Evolutionary conservation across 2,329 filamentous ascomycete species (phyloP).

Genomic region (Ophidiomyces ophidiicola): DNA sequence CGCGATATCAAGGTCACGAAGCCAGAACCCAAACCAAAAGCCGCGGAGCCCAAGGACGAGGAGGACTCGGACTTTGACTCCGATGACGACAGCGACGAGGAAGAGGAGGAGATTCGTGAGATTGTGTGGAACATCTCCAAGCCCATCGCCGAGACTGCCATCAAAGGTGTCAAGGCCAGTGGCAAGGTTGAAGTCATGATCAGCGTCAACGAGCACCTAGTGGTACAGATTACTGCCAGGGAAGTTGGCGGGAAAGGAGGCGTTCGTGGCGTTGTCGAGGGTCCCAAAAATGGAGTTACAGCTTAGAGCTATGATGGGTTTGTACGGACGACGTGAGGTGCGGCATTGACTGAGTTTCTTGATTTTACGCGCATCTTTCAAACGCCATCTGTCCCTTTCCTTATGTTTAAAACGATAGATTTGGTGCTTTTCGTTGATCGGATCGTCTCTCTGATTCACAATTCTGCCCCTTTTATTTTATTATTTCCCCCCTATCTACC

Average conservation of each 20-base stretch:
- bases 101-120: conserved; percentile 76
- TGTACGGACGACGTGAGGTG: neutral
- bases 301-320: conserved; percentile 2
- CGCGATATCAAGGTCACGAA: conserved; percentile 90
- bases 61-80: conserved; percentile 50
- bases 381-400: neutral
- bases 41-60: conserved; percentile 46
- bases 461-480: neutral
- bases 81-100: conserved; percentile 53
- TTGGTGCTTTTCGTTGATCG: neutral
- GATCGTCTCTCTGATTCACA: too few relatives aligned
- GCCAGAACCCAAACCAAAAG: conserved; percentile 58
- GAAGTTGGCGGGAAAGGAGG: conserved; percentile 82
- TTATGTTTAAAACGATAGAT: conserved; percentile 6
- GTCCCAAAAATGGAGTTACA: conserved; percentile 27
- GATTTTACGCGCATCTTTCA: too few relatives aligned
- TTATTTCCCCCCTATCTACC: too few relatives aligned
- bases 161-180: conserved; percentile 75
- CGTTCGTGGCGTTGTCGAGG: conserved; percentile 51
- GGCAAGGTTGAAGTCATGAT: conserved; percentile 89
- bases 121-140: conserved; percentile 84
- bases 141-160: conserved; percentile 69
- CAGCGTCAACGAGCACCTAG: conserved; percentile 69
- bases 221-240: conserved; percentile 65
- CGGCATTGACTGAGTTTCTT: neutral